phyloP scores from a whole-genome alignment of 306 rosid species.

The Quillaja saponaria region DNA sequence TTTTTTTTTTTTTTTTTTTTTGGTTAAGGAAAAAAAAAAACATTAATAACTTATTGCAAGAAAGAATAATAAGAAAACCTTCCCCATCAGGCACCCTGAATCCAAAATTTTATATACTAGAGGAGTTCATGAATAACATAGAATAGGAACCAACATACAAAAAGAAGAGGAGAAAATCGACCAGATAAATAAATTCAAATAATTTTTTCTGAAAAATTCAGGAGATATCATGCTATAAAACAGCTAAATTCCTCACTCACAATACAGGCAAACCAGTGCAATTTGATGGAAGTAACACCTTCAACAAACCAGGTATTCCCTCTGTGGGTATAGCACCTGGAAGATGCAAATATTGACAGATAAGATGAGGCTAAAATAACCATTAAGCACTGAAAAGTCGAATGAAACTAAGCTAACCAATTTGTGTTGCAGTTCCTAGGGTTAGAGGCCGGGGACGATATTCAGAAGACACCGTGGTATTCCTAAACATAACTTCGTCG shows the following conservation, averaged over 20 bases:
- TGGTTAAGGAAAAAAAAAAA: slow-evolving; percentile 20
- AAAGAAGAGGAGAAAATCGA: too few species aligned
- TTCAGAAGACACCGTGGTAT: slow-evolving; percentile 65
- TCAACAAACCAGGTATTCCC: slow-evolving; percentile 94
- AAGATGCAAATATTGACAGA: slow-evolving; percentile 25
- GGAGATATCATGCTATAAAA: too few species aligned
- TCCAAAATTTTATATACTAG: too few species aligned
- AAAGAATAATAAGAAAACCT: too few species aligned
- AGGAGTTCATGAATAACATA: too few species aligned
- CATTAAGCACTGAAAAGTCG: neutral
- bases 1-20: too few species aligned
- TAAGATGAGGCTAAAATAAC: slow-evolving; percentile 6
- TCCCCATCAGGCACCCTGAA: too few species aligned
- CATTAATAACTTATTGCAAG: too few species aligned
- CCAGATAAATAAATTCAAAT: too few species aligned
- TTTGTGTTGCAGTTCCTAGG: slow-evolving; percentile 88
- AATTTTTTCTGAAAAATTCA: too few species aligned
- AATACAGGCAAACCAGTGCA: slow-evolving; percentile 75
- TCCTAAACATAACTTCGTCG: slow-evolving; percentile 69
- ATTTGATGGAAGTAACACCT: slow-evolving; percentile 76
- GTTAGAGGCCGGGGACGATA: slow-evolving; percentile 74
- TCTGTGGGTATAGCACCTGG: slow-evolving; percentile 90
- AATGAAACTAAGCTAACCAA: slow-evolving; percentile 62
- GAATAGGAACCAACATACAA: too few species aligned
- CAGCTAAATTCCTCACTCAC: slow-evolving; percentile 63